Evolutionary conservation across 371 early-diverging fungal genomes (phyloP).

Genomic region (Mortierella sp.): DNA sequence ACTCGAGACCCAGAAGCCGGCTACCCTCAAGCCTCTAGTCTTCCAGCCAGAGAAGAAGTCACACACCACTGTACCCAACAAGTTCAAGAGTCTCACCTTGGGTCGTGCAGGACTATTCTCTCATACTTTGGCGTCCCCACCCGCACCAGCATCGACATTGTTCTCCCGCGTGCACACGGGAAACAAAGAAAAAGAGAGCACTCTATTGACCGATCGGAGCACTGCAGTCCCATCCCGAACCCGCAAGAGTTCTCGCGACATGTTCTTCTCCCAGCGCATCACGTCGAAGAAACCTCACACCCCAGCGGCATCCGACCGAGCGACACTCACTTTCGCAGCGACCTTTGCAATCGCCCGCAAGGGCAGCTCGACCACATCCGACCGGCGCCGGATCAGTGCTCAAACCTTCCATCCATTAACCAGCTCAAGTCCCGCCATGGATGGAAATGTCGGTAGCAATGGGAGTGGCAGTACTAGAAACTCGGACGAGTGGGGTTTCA

Average conservation of each 20-base stretch:
- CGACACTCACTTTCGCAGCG: conserved; percentile 35
- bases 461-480: not conserved
- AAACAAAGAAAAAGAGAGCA: not conserved
- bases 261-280: conserved; percentile 9
- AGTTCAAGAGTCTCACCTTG: conserved; percentile 5
- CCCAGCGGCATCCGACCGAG: not conserved
- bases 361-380: conserved; percentile 23
- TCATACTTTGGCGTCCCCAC: not conserved
- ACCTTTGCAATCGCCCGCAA: conserved; percentile 36
- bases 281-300: conserved; percentile 4
- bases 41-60: not conserved
- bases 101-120: not conserved
- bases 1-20: not conserved
- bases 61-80: not conserved
- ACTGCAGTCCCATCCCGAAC: not conserved
- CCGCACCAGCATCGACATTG: no score
- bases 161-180: not conserved
- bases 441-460: not conserved
- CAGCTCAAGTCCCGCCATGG: not conserved
- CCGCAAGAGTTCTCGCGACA: conserved; percentile 1
- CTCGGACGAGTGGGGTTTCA: not conserved
- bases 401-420: conserved; percentile 37
- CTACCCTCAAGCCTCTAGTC: not conserved
- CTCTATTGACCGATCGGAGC: not conserved
- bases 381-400: conserved; percentile 25